Evolutionary conservation across 345 rosid species (phyloP).

Genomic region (Viola odorata): DNA sequence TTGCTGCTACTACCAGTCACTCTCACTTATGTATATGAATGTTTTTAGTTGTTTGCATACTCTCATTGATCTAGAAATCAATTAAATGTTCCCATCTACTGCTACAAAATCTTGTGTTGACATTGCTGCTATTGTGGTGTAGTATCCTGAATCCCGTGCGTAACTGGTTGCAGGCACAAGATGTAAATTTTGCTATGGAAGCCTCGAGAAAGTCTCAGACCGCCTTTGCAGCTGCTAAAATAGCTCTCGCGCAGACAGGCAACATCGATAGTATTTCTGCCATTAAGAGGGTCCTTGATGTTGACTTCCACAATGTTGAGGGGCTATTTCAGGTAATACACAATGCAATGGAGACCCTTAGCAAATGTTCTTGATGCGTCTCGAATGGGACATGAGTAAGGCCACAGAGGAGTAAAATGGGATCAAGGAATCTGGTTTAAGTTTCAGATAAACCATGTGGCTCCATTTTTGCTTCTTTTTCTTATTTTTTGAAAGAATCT

Average conservation of each 20-base stretch:
- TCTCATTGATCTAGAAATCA: no score
- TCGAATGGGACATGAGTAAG: neutral
- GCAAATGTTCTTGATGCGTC: neutral
- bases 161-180: conserved; percentile 8
- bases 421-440: neutral
- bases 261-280: conserved; percentile 3
- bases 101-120: no score
- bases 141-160: no score
- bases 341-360: conserved; percentile 6
- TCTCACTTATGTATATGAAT: no score
- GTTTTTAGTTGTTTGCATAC: no score
- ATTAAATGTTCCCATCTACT: no score
- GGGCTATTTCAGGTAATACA: conserved; percentile 4
- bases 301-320: conserved; percentile 13
- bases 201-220: conserved; percentile 17
- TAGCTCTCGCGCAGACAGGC: neutral
- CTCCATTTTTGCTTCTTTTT: neutral
- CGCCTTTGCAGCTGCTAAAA: conserved; percentile 8
- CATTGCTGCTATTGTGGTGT: no score
- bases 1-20: no score
- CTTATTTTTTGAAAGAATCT: neutral
- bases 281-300: conserved; percentile 13
- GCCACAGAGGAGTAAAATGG: neutral
- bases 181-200: conserved; percentile 18
- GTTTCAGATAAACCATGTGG: no score